Conservation (phyloP, 352 stramenopile species). For the Pythium aristosporum region DNA sequence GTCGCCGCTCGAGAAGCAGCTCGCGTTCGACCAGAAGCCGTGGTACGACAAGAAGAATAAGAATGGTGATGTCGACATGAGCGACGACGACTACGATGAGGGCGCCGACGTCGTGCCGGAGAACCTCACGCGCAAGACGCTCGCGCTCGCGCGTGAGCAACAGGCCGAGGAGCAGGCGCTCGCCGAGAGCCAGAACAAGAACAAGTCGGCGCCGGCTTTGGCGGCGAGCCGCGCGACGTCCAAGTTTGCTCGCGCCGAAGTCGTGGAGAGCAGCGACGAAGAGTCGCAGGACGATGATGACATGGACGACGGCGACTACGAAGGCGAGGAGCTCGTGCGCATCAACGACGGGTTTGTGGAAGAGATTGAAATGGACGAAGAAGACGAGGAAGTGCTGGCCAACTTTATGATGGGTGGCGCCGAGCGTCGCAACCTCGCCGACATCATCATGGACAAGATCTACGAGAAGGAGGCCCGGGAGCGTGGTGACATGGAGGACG, state of each 20-base stretch:
- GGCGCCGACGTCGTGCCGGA: conserved; percentile 71
- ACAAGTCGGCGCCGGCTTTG: neutral
- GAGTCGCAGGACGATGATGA: conserved; percentile 78
- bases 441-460: conserved; percentile 99
- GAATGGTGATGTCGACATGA: conserved; percentile 40
- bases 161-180: conserved; percentile 74
- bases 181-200: conserved; percentile 40
- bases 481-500: conserved; percentile 77
- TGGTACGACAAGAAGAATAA: conserved; percentile 72
- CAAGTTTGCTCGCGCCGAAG: conserved; percentile 30
- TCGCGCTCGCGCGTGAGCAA: conserved; percentile 73
- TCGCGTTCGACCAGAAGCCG: conserved; percentile 83
- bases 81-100: conserved; percentile 66
- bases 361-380: conserved; percentile 86
- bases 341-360: conserved; percentile 92
- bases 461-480: conserved; percentile 93
- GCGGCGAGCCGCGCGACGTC: conserved; percentile 12
- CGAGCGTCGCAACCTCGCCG: conserved; percentile 93
- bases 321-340: conserved; percentile 86
- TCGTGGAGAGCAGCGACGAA: conserved; percentile 58
- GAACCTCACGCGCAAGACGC: conserved; percentile 78
- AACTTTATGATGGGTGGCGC: conserved; percentile 85
- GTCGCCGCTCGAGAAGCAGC: conserved; percentile 85
- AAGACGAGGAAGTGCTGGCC: conserved; percentile 84
- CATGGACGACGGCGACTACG: conserved; percentile 86